A percentile compares a stretch with the other conserved stretches of the same genome.
phyloP scores from a whole-genome alignment of 768 basidiomycete species.

The Rubroboletus pulcherrimus region DNA sequence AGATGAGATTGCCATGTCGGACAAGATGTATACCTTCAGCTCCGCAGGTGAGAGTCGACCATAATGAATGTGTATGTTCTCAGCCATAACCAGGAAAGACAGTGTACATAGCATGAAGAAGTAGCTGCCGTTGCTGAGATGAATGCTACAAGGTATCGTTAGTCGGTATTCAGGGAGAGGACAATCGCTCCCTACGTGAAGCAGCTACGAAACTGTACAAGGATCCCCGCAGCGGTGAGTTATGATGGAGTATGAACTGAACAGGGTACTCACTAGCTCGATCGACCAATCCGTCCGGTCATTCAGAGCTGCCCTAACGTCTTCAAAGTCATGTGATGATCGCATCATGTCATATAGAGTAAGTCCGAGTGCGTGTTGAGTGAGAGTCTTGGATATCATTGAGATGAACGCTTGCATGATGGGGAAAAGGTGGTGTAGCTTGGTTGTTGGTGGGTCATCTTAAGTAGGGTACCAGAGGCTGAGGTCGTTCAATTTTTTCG shows the following conservation, averaged over 20 bases:
- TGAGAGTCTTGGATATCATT: background rate
- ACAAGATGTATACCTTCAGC: constrained; percentile 20
- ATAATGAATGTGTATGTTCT: constrained; percentile 18
- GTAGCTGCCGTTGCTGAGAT: constrained; percentile 4
- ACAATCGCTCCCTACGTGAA: constrained; percentile 1
- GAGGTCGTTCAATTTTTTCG: background rate
- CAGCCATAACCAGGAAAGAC: constrained; percentile 17
- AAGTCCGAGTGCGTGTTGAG: constrained; percentile 1
- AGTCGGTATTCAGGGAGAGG: background rate
- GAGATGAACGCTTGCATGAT: constrained; percentile 6
- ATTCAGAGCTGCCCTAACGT: constrained; percentile 15
- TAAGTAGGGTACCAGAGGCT: background rate
- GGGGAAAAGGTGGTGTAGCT: background rate
- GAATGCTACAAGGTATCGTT: constrained; percentile 15
- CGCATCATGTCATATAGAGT: constrained; percentile 18
- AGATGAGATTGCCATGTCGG: background rate
- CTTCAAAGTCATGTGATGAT: constrained; percentile 20
- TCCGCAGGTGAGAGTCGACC: constrained; percentile 21
- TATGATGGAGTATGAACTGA: background rate
- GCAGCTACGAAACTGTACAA: constrained; percentile 4
- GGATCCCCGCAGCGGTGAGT: background rate
- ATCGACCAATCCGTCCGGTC: constrained; percentile 21
- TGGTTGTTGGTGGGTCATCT: background rate
- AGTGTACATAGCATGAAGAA: constrained; percentile 13
- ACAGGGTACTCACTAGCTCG: constrained; percentile 14